Conservation (phyloP, 257 asterid species). For the Fraxinus americana region DNA sequence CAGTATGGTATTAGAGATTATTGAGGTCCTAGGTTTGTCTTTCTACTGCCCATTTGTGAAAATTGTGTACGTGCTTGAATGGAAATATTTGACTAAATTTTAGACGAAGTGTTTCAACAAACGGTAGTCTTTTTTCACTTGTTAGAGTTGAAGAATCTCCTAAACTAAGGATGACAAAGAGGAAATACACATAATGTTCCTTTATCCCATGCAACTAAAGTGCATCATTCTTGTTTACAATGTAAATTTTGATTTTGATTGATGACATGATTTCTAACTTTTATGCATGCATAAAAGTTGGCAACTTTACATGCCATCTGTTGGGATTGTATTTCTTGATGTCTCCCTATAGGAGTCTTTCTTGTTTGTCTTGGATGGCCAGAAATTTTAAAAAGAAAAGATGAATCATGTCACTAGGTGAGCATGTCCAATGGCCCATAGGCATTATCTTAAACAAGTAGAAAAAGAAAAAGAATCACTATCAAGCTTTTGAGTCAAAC, state of each 20-base stretch:
- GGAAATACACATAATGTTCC: neutral
- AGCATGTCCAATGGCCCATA: constrained; percentile 63
- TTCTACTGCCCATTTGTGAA: neutral
- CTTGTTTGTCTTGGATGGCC: constrained; percentile 44
- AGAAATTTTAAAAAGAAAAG: constrained; percentile 26
- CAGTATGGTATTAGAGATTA: neutral
- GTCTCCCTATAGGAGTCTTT: constrained; percentile 73
- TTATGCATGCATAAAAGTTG: constrained; percentile 38
- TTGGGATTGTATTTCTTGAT: constrained; percentile 31
- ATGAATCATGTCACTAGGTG: constrained; percentile 42
- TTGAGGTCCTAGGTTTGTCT: neutral
- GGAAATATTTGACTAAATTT: too few species aligned
- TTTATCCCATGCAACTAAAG: neutral
- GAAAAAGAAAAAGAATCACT: constrained; percentile 22
- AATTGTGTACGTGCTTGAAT: too few species aligned
- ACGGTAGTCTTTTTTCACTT: neutral
- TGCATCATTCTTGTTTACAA: constrained; percentile 15
- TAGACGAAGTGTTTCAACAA: too few species aligned
- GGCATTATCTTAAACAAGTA: constrained; percentile 38
- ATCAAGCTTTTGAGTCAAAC: constrained; percentile 43
- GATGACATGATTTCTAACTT: constrained; percentile 51
- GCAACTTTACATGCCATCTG: constrained; percentile 39
- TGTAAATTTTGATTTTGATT: constrained; percentile 19
- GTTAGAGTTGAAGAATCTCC: neutral
- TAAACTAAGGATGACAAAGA: neutral